Percentiles rank a stretch among this genome's conserved stretches.
These are phyloP conservation scores for Cardamine occulta DNA, from an alignment of 345 rosid genomes.

Conservation along the genomic window DNA sequence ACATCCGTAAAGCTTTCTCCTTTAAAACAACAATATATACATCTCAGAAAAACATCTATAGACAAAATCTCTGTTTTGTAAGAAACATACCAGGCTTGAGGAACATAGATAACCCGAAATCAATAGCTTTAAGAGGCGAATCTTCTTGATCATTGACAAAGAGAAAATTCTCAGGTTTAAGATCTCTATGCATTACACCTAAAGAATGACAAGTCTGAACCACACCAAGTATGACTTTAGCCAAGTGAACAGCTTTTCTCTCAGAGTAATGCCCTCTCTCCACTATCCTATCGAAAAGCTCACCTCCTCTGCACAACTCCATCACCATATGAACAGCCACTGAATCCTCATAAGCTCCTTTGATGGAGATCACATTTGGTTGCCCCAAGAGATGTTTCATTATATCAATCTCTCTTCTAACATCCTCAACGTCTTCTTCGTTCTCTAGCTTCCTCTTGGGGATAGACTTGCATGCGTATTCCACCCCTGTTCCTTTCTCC, in stretches of 20 bases:
- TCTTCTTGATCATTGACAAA: slow-evolving; percentile 68
- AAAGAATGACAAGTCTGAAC: slow-evolving; percentile 75
- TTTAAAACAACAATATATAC: slow-evolving; percentile 36
- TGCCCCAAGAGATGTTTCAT: slow-evolving; percentile 83
- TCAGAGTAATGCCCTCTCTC: slow-evolving; percentile 79
- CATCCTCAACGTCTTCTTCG: slow-evolving; percentile 78
- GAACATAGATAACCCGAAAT: slow-evolving; percentile 81
- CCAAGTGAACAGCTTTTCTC: slow-evolving; percentile 72
- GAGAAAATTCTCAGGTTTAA: slow-evolving; percentile 88
- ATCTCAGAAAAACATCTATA: slow-evolving; percentile 21
- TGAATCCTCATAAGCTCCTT: slow-evolving; percentile 85
- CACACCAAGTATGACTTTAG: slow-evolving; percentile 71
- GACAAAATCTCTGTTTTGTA: neutral
- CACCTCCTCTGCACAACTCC: slow-evolving; percentile 93
- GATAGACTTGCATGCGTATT: slow-evolving; percentile 90
- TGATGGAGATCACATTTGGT: slow-evolving; percentile 69
- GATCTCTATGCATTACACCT: slow-evolving; percentile 87
- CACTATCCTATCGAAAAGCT: slow-evolving; percentile 88
- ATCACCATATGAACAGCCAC: slow-evolving; percentile 90
- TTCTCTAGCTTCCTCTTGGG: slow-evolving; percentile 74
- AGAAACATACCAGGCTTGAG: slow-evolving; percentile 70
- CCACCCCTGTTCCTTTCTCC: slow-evolving; percentile 75
- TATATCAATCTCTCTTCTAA: slow-evolving; percentile 90
- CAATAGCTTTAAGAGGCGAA: slow-evolving; percentile 80
- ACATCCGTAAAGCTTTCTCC: slow-evolving; percentile 77